A percentile compares a stretch with the other conserved stretches of the same genome.
These are phyloP conservation scores for Penicillium canariense DNA, from an alignment of 495 filamentous ascomycete species.

Conservation along the genomic window DNA sequence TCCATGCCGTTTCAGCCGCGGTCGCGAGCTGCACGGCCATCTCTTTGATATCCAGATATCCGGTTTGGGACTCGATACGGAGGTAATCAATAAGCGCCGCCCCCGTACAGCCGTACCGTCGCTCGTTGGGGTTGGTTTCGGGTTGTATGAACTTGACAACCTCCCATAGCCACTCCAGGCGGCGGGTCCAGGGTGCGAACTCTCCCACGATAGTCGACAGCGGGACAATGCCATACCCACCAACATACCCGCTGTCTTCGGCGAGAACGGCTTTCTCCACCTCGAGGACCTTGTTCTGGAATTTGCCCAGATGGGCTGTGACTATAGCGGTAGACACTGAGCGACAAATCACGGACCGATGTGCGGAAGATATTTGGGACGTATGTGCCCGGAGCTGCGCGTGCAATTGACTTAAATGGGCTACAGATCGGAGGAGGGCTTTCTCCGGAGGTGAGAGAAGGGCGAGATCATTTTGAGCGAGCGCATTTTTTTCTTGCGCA, in stretches of 20 bases:
- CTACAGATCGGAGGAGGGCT: conserved; percentile 74
- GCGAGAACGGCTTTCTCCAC: conserved; percentile 76
- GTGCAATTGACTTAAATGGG: conserved; percentile 73
- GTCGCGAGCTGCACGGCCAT: conserved; percentile 65
- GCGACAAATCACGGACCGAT: conserved; percentile 77
- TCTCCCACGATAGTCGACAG: conserved; percentile 78
- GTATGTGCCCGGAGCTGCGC: conserved; percentile 62
- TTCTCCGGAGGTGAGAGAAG: conserved; percentile 75
- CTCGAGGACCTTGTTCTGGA: conserved; percentile 78
- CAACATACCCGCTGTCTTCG: conserved; percentile 70
- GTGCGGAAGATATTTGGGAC: conserved; percentile 60
- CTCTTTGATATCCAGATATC: conserved; percentile 79
- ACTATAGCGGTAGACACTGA: conserved; percentile 80
- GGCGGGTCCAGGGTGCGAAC: conserved; percentile 79
- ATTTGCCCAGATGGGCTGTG: conserved; percentile 69
- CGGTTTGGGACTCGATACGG: conserved; percentile 74
- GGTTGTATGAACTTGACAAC: conserved; percentile 62
- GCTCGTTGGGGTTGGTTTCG: conserved; percentile 23
- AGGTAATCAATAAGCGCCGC: conserved; percentile 74
- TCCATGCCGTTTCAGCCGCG: conserved; percentile 85
- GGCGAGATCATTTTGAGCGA: conserved; percentile 41
- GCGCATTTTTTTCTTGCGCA: conserved; percentile 34
- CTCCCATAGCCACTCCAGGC: conserved; percentile 85
- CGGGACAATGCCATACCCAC: conserved; percentile 89
- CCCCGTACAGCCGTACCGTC: conserved; percentile 47